These are phyloP conservation scores for Poterioochromonas sp. DNA, from an alignment of 352 stramenopile genomes.

Conservation along the genomic window DNA sequence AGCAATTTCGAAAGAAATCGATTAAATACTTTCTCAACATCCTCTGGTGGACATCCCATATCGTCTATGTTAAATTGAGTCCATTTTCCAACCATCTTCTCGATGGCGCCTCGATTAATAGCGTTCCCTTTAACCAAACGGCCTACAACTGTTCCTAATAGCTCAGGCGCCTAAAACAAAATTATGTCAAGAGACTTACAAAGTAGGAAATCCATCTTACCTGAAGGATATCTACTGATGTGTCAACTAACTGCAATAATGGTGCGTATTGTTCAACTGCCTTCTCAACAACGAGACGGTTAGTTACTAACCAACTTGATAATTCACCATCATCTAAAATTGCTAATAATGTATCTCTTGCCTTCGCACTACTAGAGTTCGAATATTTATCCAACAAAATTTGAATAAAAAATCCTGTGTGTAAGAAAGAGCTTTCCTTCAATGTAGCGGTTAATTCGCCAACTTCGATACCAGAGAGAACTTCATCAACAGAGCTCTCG, in stretches of 20 bases:
- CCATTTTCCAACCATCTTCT: not conserved
- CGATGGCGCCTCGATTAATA: not conserved
- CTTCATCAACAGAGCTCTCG: not conserved
- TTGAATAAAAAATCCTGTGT: not conserved
- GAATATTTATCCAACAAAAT: not conserved
- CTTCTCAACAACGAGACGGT: not conserved
- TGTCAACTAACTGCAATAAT: not conserved
- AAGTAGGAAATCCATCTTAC: not conserved
- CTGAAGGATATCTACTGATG: slow-evolving; percentile 1
- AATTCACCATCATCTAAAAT: not conserved
- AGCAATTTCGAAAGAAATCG: too few species aligned
- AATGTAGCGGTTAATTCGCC: not conserved
- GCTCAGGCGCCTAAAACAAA: not conserved
- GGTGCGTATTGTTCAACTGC: not conserved
- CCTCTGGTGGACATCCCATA: not conserved
- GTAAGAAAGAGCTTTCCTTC: not conserved
- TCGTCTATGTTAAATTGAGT: not conserved
- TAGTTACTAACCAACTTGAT: not conserved
- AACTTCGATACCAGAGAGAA: not conserved
- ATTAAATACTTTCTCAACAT: not conserved
- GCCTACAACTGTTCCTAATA: not conserved
- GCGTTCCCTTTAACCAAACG: not conserved
- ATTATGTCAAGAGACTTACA: not conserved
- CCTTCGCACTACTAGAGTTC: not conserved
- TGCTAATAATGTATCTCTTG: not conserved